These are phyloP conservation scores for Parasarocladium wereldwijsianum DNA, from an alignment of 2,329 filamentous ascomycete genomes.

Conservation along the genomic window DNA sequence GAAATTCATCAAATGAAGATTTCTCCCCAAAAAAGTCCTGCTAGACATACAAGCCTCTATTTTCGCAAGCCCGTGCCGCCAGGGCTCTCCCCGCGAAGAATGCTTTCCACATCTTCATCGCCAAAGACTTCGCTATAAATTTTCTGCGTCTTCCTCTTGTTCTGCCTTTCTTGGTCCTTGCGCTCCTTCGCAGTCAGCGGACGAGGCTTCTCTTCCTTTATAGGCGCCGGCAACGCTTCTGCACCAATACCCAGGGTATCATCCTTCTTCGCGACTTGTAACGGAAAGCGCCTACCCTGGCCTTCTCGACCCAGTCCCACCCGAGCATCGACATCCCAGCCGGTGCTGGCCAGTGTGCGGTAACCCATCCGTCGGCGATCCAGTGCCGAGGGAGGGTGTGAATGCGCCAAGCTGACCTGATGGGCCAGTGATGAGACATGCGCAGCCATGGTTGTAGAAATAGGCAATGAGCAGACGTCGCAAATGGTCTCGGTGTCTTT, in stretches of 20 bases:
- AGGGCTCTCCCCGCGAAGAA: conserved; percentile 36
- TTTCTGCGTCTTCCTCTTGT: conserved; percentile 46
- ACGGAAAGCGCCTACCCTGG: conserved; percentile 60
- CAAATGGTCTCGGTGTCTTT: conserved; percentile 12
- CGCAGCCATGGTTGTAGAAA: conserved; percentile 15
- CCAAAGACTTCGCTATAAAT: conserved; percentile 60
- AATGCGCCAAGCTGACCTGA: conserved; percentile 54
- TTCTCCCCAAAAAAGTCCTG: no score
- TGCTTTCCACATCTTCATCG: conserved; percentile 61
- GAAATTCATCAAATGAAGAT: no score
- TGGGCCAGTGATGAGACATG: conserved; percentile 55
- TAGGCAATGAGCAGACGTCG: conserved; percentile 19
- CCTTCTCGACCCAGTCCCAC: conserved; percentile 56
- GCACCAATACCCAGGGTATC: conserved; percentile 62
- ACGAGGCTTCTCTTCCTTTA: conserved; percentile 24
- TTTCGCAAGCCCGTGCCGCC: conserved; percentile 7
- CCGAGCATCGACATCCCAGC: conserved; percentile 62
- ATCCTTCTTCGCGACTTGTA: conserved; percentile 58
- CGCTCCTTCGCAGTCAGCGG: conserved; percentile 57
- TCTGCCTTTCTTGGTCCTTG: conserved; percentile 43
- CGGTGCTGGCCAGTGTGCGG: conserved; percentile 47
- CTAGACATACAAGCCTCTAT: no score
- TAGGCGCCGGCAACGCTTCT: conserved; percentile 20
- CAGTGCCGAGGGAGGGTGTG: conserved; percentile 56
- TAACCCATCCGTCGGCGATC: conserved; percentile 59